Base-by-base conservation (phyloP, 768 basidiomycete species). In the Tephrocybe rancida region DNA sequence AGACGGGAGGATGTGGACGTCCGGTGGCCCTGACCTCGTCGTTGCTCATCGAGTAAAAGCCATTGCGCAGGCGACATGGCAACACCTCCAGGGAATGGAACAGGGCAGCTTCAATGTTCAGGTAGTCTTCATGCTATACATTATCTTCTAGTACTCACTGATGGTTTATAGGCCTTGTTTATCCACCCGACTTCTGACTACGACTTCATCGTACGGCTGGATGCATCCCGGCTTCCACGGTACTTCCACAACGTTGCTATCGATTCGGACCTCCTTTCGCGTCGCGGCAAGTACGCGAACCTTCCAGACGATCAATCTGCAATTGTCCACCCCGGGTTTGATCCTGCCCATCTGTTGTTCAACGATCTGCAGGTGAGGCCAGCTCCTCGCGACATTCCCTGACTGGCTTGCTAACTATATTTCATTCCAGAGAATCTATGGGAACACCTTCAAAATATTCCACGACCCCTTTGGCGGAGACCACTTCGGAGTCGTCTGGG, bases 401-500 rank as follows among this genome's bases (percentile, higher is more conserved):
- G 19, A 21, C 39, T 21, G 13, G 30, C 6, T 7, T 32, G n/a
- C 13, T 32, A 13, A 32, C 30, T 21, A 21, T 5, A 6, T 41
- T 22, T 41, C 18, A 43, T 24, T 55, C 24, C 54, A 95, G 90
- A 77, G 80, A 18, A 71, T 85, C 4, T 95, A 92, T 64, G 75
- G 82, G 1, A 87, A 92, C 56, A 87, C 87, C 0, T 80, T 91
- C 58, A 82, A 90, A 52, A 77, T 96, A 34, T 99, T 98, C 76
- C 83, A 84, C 61, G 95, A 98, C 59, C 73, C 82, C 0, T 78
- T 85, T 29, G 97, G 97, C 11, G 93, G 95, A 0, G 75, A 82
- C 52, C 74, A 75, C 29, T 87, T 95, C 47, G 95, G 92, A 5
- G 86, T 80, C 0, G 86, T 97, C 1, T 98, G 94, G 92, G 90